phyloP scores from a whole-genome alignment of 108 stramenopile species.

The Heterococcus sp. region DNA sequence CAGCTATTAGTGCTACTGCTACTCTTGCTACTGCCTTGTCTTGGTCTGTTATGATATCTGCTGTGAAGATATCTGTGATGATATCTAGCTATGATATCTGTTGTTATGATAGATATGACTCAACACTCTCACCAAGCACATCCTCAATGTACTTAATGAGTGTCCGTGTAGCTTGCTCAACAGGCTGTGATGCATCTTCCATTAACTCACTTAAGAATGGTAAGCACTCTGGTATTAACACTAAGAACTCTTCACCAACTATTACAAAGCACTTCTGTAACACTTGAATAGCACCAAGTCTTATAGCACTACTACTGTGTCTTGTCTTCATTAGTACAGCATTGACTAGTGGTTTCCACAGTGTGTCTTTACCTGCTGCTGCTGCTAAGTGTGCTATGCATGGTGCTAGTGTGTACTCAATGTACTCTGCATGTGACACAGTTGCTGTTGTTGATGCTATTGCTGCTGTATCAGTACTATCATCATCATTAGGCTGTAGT shows the following conservation, averaged over 20 bases:
- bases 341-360: constrained; percentile 47
- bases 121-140: constrained; percentile 44
- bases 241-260: constrained; percentile 49
- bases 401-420: constrained; percentile 9
- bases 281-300: constrained; percentile 37
- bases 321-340: constrained; percentile 44
- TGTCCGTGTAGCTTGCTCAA: constrained; percentile 25
- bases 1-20: too few species aligned
- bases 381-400: constrained; percentile 43
- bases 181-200: constrained; percentile 46
- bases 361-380: constrained; percentile 38
- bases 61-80: too few species aligned
- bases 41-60: too few species aligned
- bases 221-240: constrained; percentile 48
- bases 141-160: constrained; percentile 51
- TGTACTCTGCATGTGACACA: not conserved
- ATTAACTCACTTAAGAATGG: constrained; percentile 49
- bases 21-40: too few species aligned
- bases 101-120: constrained; percentile 35
- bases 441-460: too few species aligned
- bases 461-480: too few species aligned
- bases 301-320: constrained; percentile 7
- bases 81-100: too few species aligned
- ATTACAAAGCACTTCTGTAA: constrained; percentile 40
- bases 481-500: not conserved